Conservation (phyloP, 495 filamentous ascomycete genomes). For the Tuber microsphaerosporum region DNA sequence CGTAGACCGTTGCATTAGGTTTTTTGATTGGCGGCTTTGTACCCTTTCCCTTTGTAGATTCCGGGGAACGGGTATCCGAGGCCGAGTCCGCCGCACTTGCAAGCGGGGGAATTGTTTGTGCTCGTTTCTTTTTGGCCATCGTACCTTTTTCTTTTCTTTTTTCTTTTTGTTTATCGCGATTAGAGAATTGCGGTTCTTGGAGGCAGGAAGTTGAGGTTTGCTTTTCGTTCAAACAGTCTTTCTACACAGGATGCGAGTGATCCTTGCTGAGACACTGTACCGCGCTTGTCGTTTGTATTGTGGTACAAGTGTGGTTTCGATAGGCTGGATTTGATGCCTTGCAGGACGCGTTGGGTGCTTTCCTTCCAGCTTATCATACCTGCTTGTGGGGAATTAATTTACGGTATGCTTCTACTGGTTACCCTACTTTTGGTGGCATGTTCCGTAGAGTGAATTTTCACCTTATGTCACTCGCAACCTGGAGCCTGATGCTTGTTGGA, state of each 20-base stretch:
- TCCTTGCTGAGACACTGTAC: background rate
- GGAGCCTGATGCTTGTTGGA: no score
- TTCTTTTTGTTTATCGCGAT: background rate
- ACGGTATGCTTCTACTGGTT: background rate
- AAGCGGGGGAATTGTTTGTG: background rate
- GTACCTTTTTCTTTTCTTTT: background rate
- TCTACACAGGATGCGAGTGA: background rate
- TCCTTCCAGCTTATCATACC: no score
- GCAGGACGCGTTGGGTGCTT: background rate
- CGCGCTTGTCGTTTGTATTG: background rate
- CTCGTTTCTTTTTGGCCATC: background rate
- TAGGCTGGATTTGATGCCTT: background rate
- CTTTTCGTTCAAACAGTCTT: background rate
- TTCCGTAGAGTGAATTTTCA: background rate
- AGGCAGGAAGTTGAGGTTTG: background rate
- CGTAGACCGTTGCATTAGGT: constrained; percentile 29
- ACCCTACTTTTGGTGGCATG: background rate
- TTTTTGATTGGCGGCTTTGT: background rate
- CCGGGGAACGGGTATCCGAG: background rate
- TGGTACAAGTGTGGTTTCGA: background rate
- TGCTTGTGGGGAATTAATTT: background rate
- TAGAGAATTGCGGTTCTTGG: background rate
- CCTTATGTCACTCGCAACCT: background rate
- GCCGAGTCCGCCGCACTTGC: background rate
- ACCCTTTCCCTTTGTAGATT: background rate